Base-by-base conservation (phyloP, 2,329 filamentous ascomycete species). In the Rasamsonia emersonii region DNA sequence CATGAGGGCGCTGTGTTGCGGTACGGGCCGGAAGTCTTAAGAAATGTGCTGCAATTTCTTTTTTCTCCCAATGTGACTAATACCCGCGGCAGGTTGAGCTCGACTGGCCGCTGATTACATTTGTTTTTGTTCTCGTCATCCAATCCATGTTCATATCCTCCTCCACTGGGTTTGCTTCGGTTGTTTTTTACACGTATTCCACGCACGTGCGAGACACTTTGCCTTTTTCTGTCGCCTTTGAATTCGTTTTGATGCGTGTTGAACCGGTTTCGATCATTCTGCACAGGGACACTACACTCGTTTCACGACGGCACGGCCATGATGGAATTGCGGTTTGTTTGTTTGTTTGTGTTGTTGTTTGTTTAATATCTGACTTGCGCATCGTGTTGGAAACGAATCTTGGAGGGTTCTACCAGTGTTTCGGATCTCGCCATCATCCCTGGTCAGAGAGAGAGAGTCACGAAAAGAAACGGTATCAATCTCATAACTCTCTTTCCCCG, bases 1-100 rank as follows among this genome's bases (percentile, higher is more conserved):
- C 57, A 82, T 89, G 75, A 93, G 91, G 71, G 75, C 78, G 38
- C 69, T 95, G 37, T 96, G 89, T 76, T 96, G 89, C 65, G 85
- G 85, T 73, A 64, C 51, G 58, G 62, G 50, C 54, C 39, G 35
- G 33, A 39, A 38, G 20, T 47, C 37, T 36, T 36, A 33, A 40
- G 10, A 20, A 21, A 9, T 15, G 13, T 20, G 18, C 24, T 28
- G 36, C 31, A 36, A 42, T 32, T 17, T 33, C 28, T 30, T 21
- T 41, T 36, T 38, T 38, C 30, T 36, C 30, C 36, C 41, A 38
- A 42, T 41, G 39, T 36, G 41, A 46, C 49, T 42, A 33, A 49
- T 47, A 24, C 26, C 33, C 41, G 39, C 41, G 47, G 33, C 48
- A 58, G 56, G 56, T 53, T 59, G 54, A 59, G 43, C 13, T 19